Conservation (phyloP, 257 asterid species). For the Solanum peruvianum region DNA sequence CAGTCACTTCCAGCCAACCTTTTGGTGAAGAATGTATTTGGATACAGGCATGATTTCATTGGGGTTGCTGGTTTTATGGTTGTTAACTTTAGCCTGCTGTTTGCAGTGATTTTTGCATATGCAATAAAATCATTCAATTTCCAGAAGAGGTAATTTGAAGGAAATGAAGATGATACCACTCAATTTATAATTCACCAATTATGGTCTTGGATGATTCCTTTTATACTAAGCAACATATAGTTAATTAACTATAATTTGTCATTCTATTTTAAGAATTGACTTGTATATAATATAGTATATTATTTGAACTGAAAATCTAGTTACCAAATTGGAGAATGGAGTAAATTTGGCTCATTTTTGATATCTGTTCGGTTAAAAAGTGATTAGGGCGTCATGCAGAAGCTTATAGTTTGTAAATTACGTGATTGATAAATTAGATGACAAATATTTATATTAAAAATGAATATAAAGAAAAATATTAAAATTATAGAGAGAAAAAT, state of each 20-base stretch:
- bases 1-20: conserved; percentile 25
- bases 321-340: background rate
- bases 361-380: background rate
- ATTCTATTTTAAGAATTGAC: background rate
- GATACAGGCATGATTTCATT: conserved; percentile 64
- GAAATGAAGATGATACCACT: background rate
- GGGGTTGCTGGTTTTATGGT: conserved; percentile 67
- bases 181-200: background rate
- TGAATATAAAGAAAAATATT: no score
- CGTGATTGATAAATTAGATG: no score
- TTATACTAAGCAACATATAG: background rate
- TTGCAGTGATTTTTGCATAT: conserved; percentile 68
- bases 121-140: conserved; percentile 79
- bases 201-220: no score
- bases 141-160: conserved; percentile 46
- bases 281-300: background rate
- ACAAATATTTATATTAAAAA: no score
- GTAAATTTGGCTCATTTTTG: background rate
- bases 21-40: conserved; percentile 50
- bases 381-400: no score
- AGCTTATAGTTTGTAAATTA: no score
- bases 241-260: background rate
- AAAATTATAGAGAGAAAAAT: no score
- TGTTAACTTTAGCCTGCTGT: conserved; percentile 56
- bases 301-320: background rate